phyloP scores from a whole-genome alignment of 345 rosid genomes.

The Camelina laxa region DNA sequence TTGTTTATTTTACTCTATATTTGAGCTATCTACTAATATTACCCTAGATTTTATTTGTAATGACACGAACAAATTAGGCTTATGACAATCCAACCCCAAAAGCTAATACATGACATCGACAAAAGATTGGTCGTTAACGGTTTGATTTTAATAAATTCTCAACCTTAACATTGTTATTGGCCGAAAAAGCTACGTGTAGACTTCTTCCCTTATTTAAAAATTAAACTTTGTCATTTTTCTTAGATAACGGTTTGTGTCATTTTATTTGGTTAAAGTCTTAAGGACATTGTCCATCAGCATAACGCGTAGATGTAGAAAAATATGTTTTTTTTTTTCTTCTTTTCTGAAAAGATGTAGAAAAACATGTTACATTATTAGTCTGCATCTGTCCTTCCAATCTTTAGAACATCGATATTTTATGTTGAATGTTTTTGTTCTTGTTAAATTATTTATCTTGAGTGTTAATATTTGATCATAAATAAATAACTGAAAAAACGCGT shows the following conservation, averaged over 20 bases:
- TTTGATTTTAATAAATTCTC: background rate
- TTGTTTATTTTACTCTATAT: no score
- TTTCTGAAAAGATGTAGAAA: background rate
- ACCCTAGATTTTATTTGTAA: background rate
- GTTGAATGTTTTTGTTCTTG: no score
- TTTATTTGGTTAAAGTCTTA: background rate
- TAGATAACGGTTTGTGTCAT: background rate
- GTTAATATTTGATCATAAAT: constrained; percentile 1
- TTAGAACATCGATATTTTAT: background rate
- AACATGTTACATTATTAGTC: constrained; percentile 8
- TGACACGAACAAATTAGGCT: background rate
- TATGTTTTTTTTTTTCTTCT: no score
- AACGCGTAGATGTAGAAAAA: constrained; percentile 32
- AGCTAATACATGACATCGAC: background rate
- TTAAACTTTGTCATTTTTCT: no score
- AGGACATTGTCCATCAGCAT: constrained; percentile 16
- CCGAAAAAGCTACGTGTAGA: background rate
- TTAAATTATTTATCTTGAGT: constrained; percentile 16
- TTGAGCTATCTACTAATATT: no score
- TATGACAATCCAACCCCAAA: background rate
- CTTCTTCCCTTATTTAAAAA: background rate
- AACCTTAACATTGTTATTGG: constrained; percentile 10
- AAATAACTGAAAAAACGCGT: constrained; percentile 26
- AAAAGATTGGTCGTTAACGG: background rate
- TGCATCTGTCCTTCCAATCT: constrained; percentile 3